phyloP scores from a whole-genome alignment of 1,139 yeast species.

The Zygosaccharomyces sapae region DNA sequence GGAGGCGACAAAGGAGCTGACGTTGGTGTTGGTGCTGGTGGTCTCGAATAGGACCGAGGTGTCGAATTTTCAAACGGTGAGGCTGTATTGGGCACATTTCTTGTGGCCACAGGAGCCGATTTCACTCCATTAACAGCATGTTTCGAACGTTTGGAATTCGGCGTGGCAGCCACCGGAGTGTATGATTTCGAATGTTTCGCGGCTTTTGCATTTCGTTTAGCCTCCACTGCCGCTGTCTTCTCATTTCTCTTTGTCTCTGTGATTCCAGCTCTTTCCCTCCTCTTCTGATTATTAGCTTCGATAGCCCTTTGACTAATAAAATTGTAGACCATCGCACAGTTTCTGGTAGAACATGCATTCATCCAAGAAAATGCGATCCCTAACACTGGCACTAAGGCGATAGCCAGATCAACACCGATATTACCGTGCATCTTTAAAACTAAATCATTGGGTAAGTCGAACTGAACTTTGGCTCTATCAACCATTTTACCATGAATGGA shows the following conservation, averaged over 20 bases:
- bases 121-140: neutral
- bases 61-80: neutral
- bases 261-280: slow-evolving; percentile 2
- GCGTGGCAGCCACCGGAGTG: neutral
- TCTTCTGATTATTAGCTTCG: slow-evolving; percentile 28
- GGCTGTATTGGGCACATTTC: neutral
- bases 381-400: slow-evolving; percentile 72
- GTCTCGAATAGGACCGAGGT: neutral
- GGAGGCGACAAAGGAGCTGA: neutral
- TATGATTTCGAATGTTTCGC: neutral
- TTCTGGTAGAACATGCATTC: slow-evolving; percentile 82
- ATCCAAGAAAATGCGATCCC: slow-evolving; percentile 78
- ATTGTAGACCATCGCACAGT: slow-evolving; percentile 70
- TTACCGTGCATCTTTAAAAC: slow-evolving; percentile 70
- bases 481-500: slow-evolving; percentile 67
- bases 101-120: neutral
- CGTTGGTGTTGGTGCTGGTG: neutral
- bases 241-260: neutral
- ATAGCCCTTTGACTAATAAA: slow-evolving; percentile 42
- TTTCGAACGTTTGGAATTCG: neutral
- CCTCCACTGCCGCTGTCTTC: neutral
- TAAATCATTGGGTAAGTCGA: slow-evolving; percentile 55
- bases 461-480: slow-evolving; percentile 50
- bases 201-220: neutral
- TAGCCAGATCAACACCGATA: slow-evolving; percentile 64